Evolutionary conservation across 371 early-diverging fungal genomes (phyloP).

Genomic region (Mortierella polycephala): DNA sequence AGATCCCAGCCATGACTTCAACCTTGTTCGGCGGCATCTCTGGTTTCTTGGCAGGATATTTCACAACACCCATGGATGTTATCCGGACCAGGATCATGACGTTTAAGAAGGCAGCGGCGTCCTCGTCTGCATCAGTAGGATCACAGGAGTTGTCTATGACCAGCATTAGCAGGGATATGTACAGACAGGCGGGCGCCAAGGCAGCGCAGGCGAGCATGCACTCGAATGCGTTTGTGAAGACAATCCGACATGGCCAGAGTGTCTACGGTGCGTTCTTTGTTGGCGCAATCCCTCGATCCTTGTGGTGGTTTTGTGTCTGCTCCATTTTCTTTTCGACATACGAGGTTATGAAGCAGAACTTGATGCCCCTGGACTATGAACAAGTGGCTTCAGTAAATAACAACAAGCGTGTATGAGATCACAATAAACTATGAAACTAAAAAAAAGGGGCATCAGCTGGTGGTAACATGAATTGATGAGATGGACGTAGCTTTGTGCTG

Average conservation of each 20-base stretch:
- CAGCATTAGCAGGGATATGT: conserved; percentile 43
- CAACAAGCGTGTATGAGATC: conserved; percentile 5
- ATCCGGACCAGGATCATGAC: conserved; percentile 85
- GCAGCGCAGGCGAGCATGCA: conserved; percentile 20
- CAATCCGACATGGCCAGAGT: conserved; percentile 23
- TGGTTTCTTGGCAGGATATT: conserved; percentile 82
- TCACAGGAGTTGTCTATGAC: conserved; percentile 45
- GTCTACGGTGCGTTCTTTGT: conserved; percentile 68
- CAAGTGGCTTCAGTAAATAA: not conserved
- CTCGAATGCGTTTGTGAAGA: conserved; percentile 30
- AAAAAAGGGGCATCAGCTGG: not conserved
- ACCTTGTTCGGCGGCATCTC: conserved; percentile 82
- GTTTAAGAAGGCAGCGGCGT: conserved; percentile 42
- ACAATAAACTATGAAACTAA: conserved; percentile 2
- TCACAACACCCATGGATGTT: conserved; percentile 88
- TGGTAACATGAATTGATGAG: too few relatives aligned
- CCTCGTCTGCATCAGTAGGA: not conserved
- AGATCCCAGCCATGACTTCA: conserved; percentile 76
- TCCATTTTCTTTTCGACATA: conserved; percentile 84
- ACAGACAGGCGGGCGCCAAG: conserved; percentile 31
- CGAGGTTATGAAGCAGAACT: conserved; percentile 67
- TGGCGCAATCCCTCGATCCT: conserved; percentile 71
- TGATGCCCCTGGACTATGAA: conserved; percentile 57
- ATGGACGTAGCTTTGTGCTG: too few relatives aligned
- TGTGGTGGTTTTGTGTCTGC: conserved; percentile 87